Base-by-base conservation (phyloP, 305 asterid species). In the Fraxinus dipetala region DNA sequence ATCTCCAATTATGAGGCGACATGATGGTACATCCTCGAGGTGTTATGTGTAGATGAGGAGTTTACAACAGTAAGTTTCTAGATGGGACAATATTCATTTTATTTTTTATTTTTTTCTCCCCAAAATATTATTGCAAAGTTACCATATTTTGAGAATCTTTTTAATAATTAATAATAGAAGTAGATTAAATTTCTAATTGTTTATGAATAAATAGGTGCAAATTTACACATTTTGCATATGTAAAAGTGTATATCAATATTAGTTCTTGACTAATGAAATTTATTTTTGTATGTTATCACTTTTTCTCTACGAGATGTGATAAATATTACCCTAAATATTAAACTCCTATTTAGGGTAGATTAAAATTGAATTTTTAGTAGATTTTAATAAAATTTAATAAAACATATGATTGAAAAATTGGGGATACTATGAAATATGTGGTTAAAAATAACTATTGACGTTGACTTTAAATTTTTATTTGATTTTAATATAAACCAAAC, bases 21-120 rank as follows among this genome's bases (percentile, higher is more conserved):
- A 2, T 59, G 69, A 20, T 59, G 69, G 69, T 59, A 59, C 28
- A 20, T 59, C 13, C 69, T 59, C 69, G 30, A 18, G 65, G 69
- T 59, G 69, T 59, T 59, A 59, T 59, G 75, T 54, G 65, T 54
- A 54, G 65, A n/a, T 0, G 26, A 79, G 75, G 78, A 73, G 38
- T 63, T 86, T 81, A 45, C 78, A 72, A 36, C 85, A 79, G 78
- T 81, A 26, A 36, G 56, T 78, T 81, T 72, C 69, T 72, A 76
- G 77, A 79, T 82, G 56, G 82, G 78, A 79, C 83, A 79, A 72
- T 51, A 70, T 30, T 20, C 65, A n/a, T 16, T 59, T 8, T 45
- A 26, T 78, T 72, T 56, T 75, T 76, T 26, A 45, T 38, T 61
- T 38, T 45, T 56, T 22, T 10, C 20, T 10, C 36, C 74, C 36